A percentile compares a stretch with the other conserved stretches of the same genome.
These are phyloP conservation scores for Acanthochlamys bracteata DNA, from an alignment of 106 monocot genomes.

Conservation along the genomic window DNA sequence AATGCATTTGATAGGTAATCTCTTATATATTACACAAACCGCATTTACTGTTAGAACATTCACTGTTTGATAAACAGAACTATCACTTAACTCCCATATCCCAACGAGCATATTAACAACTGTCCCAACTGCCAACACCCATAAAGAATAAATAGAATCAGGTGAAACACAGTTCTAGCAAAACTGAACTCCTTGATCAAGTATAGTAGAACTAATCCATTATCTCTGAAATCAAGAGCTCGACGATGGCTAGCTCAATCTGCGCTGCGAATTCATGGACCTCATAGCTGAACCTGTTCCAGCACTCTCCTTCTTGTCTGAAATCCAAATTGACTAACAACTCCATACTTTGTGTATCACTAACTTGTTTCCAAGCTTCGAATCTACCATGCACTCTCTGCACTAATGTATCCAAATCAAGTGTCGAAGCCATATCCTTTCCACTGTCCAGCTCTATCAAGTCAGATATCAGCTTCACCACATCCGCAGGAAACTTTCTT, in stretches of 20 bases:
- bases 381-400: constrained; percentile 8
- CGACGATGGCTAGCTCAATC: constrained; percentile 9
- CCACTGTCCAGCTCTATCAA: neutral
- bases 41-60: no score
- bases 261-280: neutral
- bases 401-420: neutral
- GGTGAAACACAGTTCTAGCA: no score
- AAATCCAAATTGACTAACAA: constrained; percentile 27
- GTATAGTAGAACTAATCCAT: neutral
- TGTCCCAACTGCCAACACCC: no score
- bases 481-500: neutral
- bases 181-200: neutral
- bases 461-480: neutral
- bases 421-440: neutral
- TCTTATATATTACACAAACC: no score
- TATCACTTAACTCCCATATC: no score
- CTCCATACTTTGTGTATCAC: constrained; percentile 6
- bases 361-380: constrained; percentile 19
- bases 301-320: constrained; percentile 4
- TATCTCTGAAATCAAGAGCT: constrained; percentile 1
- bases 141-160: no score
- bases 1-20: no score
- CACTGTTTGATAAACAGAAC: no score
- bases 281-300: constrained; percentile 7
- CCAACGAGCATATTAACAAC: no score